Evolutionary conservation across 2,329 filamentous ascomycete species (phyloP), one percentile per base, ranked within the genome.

Genomic region (Xylaria digitata): DNA sequence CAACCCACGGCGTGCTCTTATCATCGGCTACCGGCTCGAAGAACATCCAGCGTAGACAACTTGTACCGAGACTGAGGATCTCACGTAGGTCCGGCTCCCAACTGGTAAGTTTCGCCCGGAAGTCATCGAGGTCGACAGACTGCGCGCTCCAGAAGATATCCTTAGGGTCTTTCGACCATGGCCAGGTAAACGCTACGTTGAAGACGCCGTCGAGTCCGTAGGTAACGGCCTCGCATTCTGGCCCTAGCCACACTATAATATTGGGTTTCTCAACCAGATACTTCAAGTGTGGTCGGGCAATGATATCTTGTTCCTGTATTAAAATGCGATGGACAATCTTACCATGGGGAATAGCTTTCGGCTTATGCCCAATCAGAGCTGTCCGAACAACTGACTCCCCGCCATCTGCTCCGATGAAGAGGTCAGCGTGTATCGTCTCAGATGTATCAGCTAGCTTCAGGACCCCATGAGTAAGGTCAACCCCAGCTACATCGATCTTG

Each of bases 181-280:
- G 70, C 67, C 70, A 70, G 11, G 70, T 73, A 49, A 72, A 67
- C 6, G 68, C 68, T 30, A 73, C 61, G n/a, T 73, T 71, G 50
- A 71, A 70, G 5, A 56, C 50, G 4, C 69, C 71, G 23, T 70
- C 61, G 1, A 73, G 66, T 5, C 58, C 66, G 37, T 72, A 72
- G 26, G 70, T 71, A 37, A 72, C 70, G 1, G 67, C 71, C 58
- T 73, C 52, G 26, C 64, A 69, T 49, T 69, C 69, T 2, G 71
- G 70, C 11, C 71, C 70, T 11, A 72, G 46, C 70, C 71, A 73
- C 11, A 73, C 67, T 19, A 70, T 65, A 13, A 73, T 68, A 17
- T 73, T 71, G 1, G 65, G 63, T 6, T 65, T 7, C 42, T 71
- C 68, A 50, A 72, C 45, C 5, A 72, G 57, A 30, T 72, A 66